Percentiles rank a stretch among this genome's conserved stretches.
Conservation (phyloP, 768 basidiomycete species). For the Kwoniella shandongensis region DNA sequence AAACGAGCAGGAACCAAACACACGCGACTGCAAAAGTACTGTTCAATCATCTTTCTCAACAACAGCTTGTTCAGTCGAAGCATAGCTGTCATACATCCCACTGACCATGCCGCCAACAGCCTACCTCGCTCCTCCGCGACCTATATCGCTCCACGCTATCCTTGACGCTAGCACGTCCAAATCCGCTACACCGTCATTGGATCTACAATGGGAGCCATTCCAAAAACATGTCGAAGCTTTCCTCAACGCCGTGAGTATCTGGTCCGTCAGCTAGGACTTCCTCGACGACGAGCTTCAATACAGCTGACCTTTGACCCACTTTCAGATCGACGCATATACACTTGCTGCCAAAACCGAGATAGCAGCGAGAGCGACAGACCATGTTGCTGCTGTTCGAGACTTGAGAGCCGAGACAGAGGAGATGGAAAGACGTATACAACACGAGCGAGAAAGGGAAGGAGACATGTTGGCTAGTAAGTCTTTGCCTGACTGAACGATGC, state of each 20-base stretch:
- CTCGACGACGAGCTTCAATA: no score
- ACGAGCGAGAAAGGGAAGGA: slow-evolving; percentile 75
- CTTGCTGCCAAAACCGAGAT: slow-evolving; percentile 69
- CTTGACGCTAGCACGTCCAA: slow-evolving; percentile 21
- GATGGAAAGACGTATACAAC: slow-evolving; percentile 68
- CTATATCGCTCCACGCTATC: slow-evolving; percentile 27
- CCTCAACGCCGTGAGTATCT: slow-evolving; percentile 36
- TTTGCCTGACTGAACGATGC: no score
- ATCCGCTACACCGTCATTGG: slow-evolving; percentile 24
- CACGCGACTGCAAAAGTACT: neutral
- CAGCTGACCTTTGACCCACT: no score
- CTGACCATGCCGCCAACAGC: slow-evolving; percentile 4
- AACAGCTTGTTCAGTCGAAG: neutral
- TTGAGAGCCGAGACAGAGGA: slow-evolving; percentile 64
- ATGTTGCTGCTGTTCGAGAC: slow-evolving; percentile 65
- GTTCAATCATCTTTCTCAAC: neutral
- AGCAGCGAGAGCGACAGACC: slow-evolving; percentile 64
- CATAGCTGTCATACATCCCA: neutral
- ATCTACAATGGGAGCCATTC: slow-evolving; percentile 47
- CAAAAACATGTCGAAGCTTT: slow-evolving; percentile 43
- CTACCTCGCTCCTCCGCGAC: slow-evolving; percentile 18
- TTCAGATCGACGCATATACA: slow-evolving; percentile 62
- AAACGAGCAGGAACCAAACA: slow-evolving; percentile 5
- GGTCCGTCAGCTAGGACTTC: neutral
- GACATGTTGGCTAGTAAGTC: slow-evolving; percentile 73